phyloP scores from a whole-genome alignment of 805 yeast genomes.

The Candida oleophila region DNA sequence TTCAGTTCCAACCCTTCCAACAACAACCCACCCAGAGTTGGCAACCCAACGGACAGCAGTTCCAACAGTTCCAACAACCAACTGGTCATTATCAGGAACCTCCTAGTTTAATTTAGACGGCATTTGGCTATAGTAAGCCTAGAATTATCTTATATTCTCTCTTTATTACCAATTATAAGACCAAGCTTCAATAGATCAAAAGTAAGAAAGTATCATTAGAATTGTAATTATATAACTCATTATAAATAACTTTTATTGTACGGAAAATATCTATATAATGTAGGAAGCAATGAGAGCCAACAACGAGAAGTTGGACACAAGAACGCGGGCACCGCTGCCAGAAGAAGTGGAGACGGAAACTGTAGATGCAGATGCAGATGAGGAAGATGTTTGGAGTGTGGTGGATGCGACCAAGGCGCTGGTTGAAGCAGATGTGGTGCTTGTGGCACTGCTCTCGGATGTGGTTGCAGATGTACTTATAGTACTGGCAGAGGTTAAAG shows the following conservation, averaged over 20 bases:
- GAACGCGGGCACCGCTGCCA: neutral
- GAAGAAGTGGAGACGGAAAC: neutral
- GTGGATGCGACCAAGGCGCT: slow-evolving; percentile 1
- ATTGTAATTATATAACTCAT: slow-evolving; percentile 1
- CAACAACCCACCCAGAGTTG: slow-evolving; percentile 5
- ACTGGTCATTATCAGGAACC: slow-evolving; percentile 17
- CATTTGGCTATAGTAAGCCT: neutral
- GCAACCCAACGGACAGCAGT: slow-evolving; percentile 12
- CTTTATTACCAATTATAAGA: no score
- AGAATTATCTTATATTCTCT: neutral
- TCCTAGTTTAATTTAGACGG: slow-evolving; percentile 19
- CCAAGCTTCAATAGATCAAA: no score
- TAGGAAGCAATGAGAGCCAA: neutral
- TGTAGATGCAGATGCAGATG: slow-evolving; percentile 1
- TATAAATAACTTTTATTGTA: neutral
- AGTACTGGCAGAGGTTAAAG: neutral
- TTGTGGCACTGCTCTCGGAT: no score
- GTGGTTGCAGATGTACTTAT: neutral
- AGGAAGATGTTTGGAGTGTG: neutral
- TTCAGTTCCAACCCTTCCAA: slow-evolving; percentile 16
- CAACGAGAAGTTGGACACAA: neutral
- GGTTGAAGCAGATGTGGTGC: neutral
- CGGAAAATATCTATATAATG: slow-evolving; percentile 1
- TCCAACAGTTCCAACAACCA: slow-evolving; percentile 10
- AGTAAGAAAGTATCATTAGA: no score